Conservation (phyloP, 73 alveolate species). For the Paramecium tetraurelia region DNA sequence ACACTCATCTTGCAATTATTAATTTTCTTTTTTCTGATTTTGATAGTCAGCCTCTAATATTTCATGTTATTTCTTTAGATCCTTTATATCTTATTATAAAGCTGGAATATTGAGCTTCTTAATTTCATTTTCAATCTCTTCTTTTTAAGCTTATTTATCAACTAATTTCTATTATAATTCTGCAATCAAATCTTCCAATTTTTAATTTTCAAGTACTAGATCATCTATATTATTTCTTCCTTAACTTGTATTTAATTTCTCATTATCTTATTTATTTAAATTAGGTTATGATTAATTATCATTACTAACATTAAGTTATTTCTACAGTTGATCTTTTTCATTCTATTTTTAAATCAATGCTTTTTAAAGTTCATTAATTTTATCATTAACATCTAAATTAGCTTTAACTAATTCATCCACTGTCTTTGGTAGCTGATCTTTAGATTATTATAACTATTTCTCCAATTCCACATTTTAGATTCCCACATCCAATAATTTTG, state of each 20-base stretch:
- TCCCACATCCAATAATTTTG: background rate
- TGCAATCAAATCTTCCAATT: background rate
- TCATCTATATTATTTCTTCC: background rate
- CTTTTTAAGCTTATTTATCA: background rate
- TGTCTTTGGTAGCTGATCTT: background rate
- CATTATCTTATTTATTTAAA: background rate
- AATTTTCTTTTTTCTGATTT: background rate
- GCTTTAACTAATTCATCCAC: background rate
- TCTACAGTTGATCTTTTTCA: background rate
- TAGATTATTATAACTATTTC: background rate
- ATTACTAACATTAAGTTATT: background rate
- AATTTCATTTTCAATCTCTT: background rate
- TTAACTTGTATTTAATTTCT: background rate
- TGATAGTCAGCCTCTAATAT: background rate
- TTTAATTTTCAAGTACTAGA: background rate
- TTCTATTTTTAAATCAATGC: background rate
- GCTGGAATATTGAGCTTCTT: background rate
- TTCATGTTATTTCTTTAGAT: background rate
- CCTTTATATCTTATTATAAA: background rate
- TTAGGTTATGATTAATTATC: background rate
- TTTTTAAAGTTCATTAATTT: background rate
- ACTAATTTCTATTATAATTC: background rate
- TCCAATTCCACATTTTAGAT: background rate
- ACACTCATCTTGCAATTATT: background rate
- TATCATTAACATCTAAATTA: background rate